phyloP scores from a whole-genome alignment of 305 asterid species.

The Plantago coronopus region DNA sequence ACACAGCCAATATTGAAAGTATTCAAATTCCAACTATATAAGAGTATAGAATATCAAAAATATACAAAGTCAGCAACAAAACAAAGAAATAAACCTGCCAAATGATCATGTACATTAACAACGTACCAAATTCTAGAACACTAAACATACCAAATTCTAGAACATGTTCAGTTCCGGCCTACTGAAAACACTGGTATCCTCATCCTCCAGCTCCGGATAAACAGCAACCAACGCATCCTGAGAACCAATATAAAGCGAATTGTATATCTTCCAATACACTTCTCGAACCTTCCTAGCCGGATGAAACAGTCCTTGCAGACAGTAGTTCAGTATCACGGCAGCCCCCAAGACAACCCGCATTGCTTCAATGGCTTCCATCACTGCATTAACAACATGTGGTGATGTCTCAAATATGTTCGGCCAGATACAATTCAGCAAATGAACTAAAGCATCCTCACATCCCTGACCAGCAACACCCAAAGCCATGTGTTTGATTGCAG shows the following conservation, averaged over 20 bases:
- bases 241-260: slow-evolving; percentile 78
- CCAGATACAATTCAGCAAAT: slow-evolving; percentile 84
- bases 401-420: slow-evolving; percentile 95
- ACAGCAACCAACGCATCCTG: slow-evolving; percentile 91
- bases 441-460: slow-evolving; percentile 88
- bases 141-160: slow-evolving; percentile 32
- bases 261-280: slow-evolving; percentile 94
- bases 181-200: slow-evolving; percentile 48
- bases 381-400: slow-evolving; percentile 94
- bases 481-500: slow-evolving; percentile 94
- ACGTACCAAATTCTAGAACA: too few relatives aligned
- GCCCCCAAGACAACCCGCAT: slow-evolving; percentile 96
- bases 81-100: too few relatives aligned
- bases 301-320: slow-evolving; percentile 94
- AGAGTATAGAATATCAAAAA: too few relatives aligned
- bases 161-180: slow-evolving; percentile 61
- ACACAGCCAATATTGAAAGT: too few relatives aligned
- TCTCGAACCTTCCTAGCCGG: slow-evolving; percentile 97
- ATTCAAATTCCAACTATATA: too few relatives aligned
- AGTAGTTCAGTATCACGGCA: slow-evolving; percentile 70
- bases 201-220: slow-evolving; percentile 82
- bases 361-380: slow-evolving; percentile 92
- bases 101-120: too few relatives aligned
- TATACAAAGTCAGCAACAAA: too few relatives aligned
- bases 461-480: slow-evolving; percentile 92